phyloP scores from a whole-genome alignment of 2,329 filamentous ascomycete species.

The Talaromyces amestolkiae region DNA sequence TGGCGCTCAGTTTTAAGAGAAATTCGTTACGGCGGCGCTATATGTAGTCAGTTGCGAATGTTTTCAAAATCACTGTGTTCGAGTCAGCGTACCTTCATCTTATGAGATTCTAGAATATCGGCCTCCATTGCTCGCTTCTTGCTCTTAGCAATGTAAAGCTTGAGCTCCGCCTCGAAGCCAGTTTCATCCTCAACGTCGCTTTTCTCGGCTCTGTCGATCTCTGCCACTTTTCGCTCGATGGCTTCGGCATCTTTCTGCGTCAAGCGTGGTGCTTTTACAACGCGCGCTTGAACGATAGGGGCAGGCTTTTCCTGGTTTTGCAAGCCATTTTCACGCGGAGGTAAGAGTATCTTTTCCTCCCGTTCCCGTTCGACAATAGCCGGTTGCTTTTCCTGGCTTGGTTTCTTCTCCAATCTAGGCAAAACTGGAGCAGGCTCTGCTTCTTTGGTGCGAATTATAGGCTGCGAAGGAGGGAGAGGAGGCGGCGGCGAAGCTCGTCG shows the following conservation, averaged over 20 bases:
- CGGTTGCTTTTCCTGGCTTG: slow-evolving; percentile 29
- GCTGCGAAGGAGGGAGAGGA: not conserved
- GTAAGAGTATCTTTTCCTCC: slow-evolving; percentile 21
- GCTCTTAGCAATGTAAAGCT: slow-evolving; percentile 53
- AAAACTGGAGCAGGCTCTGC: slow-evolving; percentile 28
- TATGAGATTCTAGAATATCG: slow-evolving; percentile 60
- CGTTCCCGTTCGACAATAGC: slow-evolving; percentile 24
- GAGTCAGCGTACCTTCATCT: slow-evolving; percentile 60
- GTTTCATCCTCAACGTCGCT: slow-evolving; percentile 55
- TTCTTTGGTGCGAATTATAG: slow-evolving; percentile 23
- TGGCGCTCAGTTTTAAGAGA: slow-evolving; percentile 55
- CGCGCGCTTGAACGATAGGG: slow-evolving; percentile 20
- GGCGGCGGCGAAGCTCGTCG: slow-evolving; percentile 48
- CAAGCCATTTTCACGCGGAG: slow-evolving; percentile 26
- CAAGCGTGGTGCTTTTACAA: slow-evolving; percentile 56
- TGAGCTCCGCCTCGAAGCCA: slow-evolving; percentile 52
- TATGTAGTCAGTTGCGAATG: slow-evolving; percentile 19
- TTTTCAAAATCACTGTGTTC: not conserved
- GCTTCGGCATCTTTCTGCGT: slow-evolving; percentile 64
- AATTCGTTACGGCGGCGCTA: slow-evolving; percentile 60
- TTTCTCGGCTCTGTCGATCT: slow-evolving; percentile 56
- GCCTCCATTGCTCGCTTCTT: slow-evolving; percentile 70
- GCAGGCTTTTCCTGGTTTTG: slow-evolving; percentile 22
- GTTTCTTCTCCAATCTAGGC: slow-evolving; percentile 31
- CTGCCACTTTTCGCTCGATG: slow-evolving; percentile 64